Evolutionary conservation across 257 asterid species (phyloP), one percentile per base, ranked within the genome.

Genomic region (Petrea volubilis): DNA sequence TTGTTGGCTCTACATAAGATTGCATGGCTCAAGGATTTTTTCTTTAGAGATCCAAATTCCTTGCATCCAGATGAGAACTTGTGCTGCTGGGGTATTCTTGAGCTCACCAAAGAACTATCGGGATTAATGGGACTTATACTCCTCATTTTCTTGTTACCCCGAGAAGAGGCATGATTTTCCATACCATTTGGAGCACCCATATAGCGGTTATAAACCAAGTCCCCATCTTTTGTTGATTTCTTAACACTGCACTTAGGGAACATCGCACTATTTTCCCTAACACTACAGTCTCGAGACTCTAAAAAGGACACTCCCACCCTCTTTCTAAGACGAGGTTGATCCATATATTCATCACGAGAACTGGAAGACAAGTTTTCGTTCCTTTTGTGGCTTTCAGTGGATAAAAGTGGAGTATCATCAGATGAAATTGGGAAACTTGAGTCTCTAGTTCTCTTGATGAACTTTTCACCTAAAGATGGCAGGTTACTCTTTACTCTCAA

Each of bases 301-400:
- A 65, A 18, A 15, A 50, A 62, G 49, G 83, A 64, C 50, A 67
- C 38, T 18, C 69, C 68, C 18, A 1, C 51, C 70, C 75, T 78
- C 79, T 80, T 84, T 60, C 72, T 70, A 36, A 58, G 50, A 66
- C 64, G 61, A 82, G 69, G 81, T 51, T 65, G 78, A 56, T 74
- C 82, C 34, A 53, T 33, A 34, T 5, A 50, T 51, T 79, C 85
- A 69, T 64, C 78, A 18, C 23, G 70, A 40, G 74, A 67, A 65
- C 66, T 67, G 63, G 31, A 68, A 23, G 67, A 62, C 28, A 61
- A 59, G 57, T 53, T 73, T 60, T 79, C 87, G 67, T 36, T 70
- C 56, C 80, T 70, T 60, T 78, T 80, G 77, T 60, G 74, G 44
- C 14, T 31, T 58, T 58, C 64, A 58, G 2, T 31, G 1, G 43